Conservation (phyloP, 768 basidiomycete genomes). For the Royoungia palumana region DNA sequence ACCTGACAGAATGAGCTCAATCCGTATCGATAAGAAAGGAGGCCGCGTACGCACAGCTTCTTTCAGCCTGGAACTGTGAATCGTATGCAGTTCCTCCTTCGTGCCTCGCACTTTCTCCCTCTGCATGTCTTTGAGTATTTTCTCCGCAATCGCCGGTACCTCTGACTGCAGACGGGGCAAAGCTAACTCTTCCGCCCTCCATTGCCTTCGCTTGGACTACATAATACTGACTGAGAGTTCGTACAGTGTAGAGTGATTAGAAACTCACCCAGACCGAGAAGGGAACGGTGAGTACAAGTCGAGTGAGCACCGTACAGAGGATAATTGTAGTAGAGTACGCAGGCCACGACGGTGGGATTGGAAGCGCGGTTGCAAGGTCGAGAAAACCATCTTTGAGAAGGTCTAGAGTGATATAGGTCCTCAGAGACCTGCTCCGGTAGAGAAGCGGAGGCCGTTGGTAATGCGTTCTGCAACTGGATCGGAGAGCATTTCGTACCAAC, state of each 20-base stretch:
- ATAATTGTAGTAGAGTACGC: slow-evolving; percentile 76
- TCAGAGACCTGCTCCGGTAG: slow-evolving; percentile 7
- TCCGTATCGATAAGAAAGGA: neutral
- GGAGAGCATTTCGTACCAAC: slow-evolving; percentile 22
- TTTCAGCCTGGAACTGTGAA: slow-evolving; percentile 47
- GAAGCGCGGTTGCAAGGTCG: slow-evolving; percentile 73
- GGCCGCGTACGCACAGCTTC: slow-evolving; percentile 39
- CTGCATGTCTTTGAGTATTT: slow-evolving; percentile 48
- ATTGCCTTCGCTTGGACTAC: slow-evolving; percentile 60
- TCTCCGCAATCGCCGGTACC: slow-evolving; percentile 38
- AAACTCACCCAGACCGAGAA: slow-evolving; percentile 68
- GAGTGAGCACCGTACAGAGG: slow-evolving; percentile 56
- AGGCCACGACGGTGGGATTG: slow-evolving; percentile 63
- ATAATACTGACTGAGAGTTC: slow-evolving; percentile 14
- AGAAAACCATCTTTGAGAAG: slow-evolving; percentile 62
- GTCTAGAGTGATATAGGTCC: slow-evolving; percentile 25
- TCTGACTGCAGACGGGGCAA: slow-evolving; percentile 53
- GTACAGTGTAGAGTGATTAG: neutral
- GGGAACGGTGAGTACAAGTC: slow-evolving; percentile 61
- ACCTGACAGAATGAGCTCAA: slow-evolving; percentile 38
- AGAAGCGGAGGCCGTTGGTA: slow-evolving; percentile 5
- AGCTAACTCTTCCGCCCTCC: slow-evolving; percentile 58
- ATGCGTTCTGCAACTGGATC: slow-evolving; percentile 6
- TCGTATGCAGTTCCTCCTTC: slow-evolving; percentile 46
- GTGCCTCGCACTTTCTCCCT: slow-evolving; percentile 51